Base-by-base conservation (phyloP, 2,329 filamentous ascomycete genomes). In the Colletotrichum theobromicola region DNA sequence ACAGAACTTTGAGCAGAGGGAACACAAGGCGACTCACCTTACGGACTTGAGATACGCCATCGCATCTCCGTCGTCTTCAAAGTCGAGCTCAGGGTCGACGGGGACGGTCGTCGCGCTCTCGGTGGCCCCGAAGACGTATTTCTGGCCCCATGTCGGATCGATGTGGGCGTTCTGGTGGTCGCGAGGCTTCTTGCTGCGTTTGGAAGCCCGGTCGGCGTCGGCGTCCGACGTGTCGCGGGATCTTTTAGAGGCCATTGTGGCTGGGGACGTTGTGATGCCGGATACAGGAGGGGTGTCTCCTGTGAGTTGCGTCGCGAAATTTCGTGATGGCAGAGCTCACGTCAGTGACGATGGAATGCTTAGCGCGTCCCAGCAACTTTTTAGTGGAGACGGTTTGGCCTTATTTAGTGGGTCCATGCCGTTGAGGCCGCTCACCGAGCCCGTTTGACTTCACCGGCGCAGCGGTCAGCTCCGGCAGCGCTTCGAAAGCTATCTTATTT, bases 1-100 rank as follows among this genome's bases (percentile, higher is more conserved):
- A 75, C 72, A 26, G n/a, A 60, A 10, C 57, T 30, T 34, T 58
- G 53, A 55, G 61, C 72, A 74, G 53, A 35, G 50, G 58, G 2
- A 21, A 46, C 37, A 68, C 68, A 69, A 67, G 67, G 12, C 42
- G 55, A 60, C 62, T 88, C 86, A 94, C 93, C 93, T 89, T 70
- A 95, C 93, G 82, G 93, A 91, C 78, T 88, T 88, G 75, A 95
- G 83, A 84, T 95, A 95, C 66, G 91, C 91, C 79, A 95, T 84
- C 2, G 93, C 93, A 82, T 94, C 92, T 35, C 88, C 85, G 68
- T 93, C 90, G 63, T 93, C 91, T 62, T 93, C 93, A 77, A 93
- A 94, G 70, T 93, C 91, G 1, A 92, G 84, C 73, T 93, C 91
- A 50, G 91, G 89, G 63, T 90, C 89, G 12, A 81, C 83, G 5